Percentiles rank a stretch among this genome's conserved stretches.
phyloP scores from a whole-genome alignment of 345 rosid species.

The Citrus hindsii region DNA sequence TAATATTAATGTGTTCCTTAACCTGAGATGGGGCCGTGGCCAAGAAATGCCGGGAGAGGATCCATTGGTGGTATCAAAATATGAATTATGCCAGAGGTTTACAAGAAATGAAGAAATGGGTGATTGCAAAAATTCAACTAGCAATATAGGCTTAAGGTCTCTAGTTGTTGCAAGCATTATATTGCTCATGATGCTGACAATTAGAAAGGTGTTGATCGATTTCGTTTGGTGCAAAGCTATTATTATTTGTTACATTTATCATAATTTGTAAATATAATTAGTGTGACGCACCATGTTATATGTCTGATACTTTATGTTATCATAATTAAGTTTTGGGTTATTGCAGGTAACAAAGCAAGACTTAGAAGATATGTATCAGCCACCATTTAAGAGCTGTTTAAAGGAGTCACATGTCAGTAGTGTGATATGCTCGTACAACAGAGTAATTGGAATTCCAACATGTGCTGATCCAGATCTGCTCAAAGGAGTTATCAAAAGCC shows the following conservation, averaged over 20 bases:
- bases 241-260: too few relatives aligned
- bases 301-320: too few relatives aligned
- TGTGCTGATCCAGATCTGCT: conserved; percentile 37
- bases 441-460: conserved; percentile 38
- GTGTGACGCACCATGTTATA: too few relatives aligned
- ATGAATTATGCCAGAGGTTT: not conserved
- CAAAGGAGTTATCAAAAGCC: conserved; percentile 27
- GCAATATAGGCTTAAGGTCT: conserved; percentile 31
- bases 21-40: conserved; percentile 50
- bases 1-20: conserved; percentile 43
- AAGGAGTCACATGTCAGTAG: conserved; percentile 34
- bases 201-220: conserved; percentile 32
- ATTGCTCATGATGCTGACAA: conserved; percentile 45
- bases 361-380: conserved; percentile 43
- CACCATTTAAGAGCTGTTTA: conserved; percentile 39
- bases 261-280: too few relatives aligned
- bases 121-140: conserved; percentile 5
- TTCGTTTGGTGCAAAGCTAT: conserved; percentile 39
- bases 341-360: conserved; percentile 43
- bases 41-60: conserved; percentile 46
- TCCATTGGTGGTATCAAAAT: conserved; percentile 37
- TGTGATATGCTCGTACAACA: conserved; percentile 43
- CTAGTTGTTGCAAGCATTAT: conserved; percentile 43
- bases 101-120: conserved; percentile 40
- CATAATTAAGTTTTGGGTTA: not conserved